Conservation (phyloP, 1,139 yeast genomes). For the Geotrichum reessii region DNA sequence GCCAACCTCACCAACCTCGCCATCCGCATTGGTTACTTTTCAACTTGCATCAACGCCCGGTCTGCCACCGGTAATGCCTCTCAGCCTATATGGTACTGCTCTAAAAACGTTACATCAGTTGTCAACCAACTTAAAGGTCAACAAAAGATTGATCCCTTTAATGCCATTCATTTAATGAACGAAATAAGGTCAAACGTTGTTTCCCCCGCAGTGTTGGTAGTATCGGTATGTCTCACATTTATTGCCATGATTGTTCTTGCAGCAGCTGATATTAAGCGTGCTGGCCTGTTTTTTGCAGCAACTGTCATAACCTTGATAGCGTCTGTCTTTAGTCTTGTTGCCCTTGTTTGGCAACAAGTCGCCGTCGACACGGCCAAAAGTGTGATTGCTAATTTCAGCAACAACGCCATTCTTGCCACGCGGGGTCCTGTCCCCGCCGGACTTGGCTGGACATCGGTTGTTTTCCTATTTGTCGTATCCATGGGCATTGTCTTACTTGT, state of each 20-base stretch:
- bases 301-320: constrained; percentile 21
- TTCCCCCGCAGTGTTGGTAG: constrained; percentile 14
- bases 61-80: constrained; percentile 11
- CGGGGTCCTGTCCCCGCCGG: constrained; percentile 18
- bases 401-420: constrained; percentile 9
- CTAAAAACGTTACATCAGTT: constrained; percentile 23
- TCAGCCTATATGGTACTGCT: constrained; percentile 25
- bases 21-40: constrained; percentile 29
- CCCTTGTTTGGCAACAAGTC: constrained; percentile 31
- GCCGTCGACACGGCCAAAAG: constrained; percentile 21
- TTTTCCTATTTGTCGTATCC: constrained; percentile 13
- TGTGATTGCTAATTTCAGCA: constrained; percentile 20
- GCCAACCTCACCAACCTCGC: constrained; percentile 20
- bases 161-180: constrained; percentile 22
- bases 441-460: constrained; percentile 18
- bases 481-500: constrained; percentile 17
- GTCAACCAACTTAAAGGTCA: constrained; percentile 12
- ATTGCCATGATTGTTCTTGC: constrained; percentile 13
- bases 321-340: constrained; percentile 23
- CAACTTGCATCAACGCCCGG: constrained; percentile 25
- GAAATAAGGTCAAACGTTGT: constrained; percentile 15
- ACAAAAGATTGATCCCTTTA: constrained; percentile 27
- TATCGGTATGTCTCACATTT: constrained; percentile 11
- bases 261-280: constrained; percentile 5
- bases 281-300: constrained; percentile 18